These are phyloP conservation scores for Haplosporangium gracile DNA, from an alignment of 192 early-diverging fungal genomes.

Conservation along the genomic window DNA sequence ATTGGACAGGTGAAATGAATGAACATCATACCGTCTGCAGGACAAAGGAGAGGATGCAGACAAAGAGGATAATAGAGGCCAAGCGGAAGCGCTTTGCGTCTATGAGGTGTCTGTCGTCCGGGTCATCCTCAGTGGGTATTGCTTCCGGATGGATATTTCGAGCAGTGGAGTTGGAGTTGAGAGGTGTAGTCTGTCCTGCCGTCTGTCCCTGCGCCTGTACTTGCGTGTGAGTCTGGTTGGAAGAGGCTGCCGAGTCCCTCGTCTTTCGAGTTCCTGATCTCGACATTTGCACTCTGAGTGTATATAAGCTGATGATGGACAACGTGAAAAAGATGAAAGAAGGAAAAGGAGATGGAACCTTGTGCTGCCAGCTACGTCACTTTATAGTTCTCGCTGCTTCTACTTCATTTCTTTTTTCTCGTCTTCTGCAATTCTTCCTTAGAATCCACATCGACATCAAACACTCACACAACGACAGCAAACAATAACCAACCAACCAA, in stretches of 20 bases:
- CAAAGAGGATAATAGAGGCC: slow-evolving; percentile 55
- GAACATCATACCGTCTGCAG: slow-evolving; percentile 57
- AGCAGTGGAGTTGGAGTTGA: slow-evolving; percentile 6
- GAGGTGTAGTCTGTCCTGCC: neutral
- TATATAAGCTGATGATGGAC: neutral
- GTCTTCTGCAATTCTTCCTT: slow-evolving; percentile 7
- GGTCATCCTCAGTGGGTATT: neutral
- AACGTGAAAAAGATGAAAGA: slow-evolving; percentile 1
- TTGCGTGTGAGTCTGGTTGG: neutral
- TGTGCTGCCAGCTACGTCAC: slow-evolving; percentile 3
- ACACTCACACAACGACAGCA: neutral
- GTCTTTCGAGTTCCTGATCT: slow-evolving; percentile 20
- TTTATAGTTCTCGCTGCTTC: neutral
- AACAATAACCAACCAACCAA: neutral
- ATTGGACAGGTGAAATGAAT: neutral
- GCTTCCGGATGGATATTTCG: neutral
- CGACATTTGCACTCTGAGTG: slow-evolving; percentile 13
- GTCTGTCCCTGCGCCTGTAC: slow-evolving; percentile 1
- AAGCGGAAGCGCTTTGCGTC: slow-evolving; percentile 15
- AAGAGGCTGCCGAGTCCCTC: neutral
- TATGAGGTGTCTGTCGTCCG: slow-evolving; percentile 4
- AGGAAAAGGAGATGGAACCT: neutral
- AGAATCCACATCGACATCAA: neutral
- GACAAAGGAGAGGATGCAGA: slow-evolving; percentile 66
- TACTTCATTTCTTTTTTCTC: neutral